These are phyloP conservation scores for Aspergillus indologenus DNA, from an alignment of 495 filamentous ascomycete genomes.

Conservation along the genomic window DNA sequence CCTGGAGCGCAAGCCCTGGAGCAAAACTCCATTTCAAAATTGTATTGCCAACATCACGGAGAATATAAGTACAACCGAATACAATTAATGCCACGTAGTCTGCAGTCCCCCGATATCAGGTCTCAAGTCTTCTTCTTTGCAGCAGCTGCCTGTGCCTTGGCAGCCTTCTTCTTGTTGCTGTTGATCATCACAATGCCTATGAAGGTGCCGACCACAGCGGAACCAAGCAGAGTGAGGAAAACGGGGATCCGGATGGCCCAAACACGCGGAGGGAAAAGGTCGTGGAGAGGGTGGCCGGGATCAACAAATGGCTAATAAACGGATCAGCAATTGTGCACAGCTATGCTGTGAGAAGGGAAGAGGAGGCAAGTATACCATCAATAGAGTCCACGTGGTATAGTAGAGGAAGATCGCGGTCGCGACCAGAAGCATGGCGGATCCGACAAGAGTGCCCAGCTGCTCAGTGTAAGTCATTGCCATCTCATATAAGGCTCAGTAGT, in stretches of 20 bases:
- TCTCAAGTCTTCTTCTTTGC: slow-evolving; percentile 67
- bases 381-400: slow-evolving; percentile 95
- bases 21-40: background rate
- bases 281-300: slow-evolving; percentile 85
- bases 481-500: slow-evolving; percentile 7
- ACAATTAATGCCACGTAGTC: slow-evolving; percentile 5
- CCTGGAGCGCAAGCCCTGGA: background rate
- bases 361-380: slow-evolving; percentile 65
- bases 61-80: background rate
- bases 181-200: slow-evolving; percentile 97
- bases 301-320: slow-evolving; percentile 86
- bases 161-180: slow-evolving; percentile 94
- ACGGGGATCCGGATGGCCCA: slow-evolving; percentile 99
- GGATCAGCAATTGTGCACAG: slow-evolving; percentile 2
- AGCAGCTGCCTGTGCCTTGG: slow-evolving; percentile 77
- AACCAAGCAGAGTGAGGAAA: slow-evolving; percentile 87
- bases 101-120: background rate
- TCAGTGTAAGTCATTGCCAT: slow-evolving; percentile 6
- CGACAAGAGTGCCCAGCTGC: slow-evolving; percentile 92
- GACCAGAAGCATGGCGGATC: slow-evolving; percentile 95
- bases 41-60: background rate
- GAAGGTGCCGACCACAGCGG: slow-evolving; percentile 93
- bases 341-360: slow-evolving; percentile 1
- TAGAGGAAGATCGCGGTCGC: slow-evolving; percentile 96
- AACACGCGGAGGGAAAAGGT: slow-evolving; percentile 92